A percentile compares a stretch with the other conserved stretches of the same genome.
phyloP scores from a whole-genome alignment of 495 filamentous ascomycete genomes.

The Penicillium robsamsonii region DNA sequence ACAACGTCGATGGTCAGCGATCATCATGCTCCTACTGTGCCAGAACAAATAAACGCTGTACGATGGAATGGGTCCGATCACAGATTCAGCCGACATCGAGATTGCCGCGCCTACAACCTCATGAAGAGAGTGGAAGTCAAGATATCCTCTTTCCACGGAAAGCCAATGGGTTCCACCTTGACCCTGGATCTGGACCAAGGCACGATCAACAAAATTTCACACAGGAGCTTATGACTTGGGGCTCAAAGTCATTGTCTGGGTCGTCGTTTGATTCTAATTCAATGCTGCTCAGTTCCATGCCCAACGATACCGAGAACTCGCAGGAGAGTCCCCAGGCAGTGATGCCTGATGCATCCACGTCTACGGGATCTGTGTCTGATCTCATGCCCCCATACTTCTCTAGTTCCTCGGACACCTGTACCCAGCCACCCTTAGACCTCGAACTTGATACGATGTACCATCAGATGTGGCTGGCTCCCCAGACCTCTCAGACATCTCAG shows the following conservation, averaged over 20 bases:
- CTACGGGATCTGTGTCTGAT: neutral
- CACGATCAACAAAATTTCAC: neutral
- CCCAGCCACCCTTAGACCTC: neutral
- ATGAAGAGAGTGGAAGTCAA: neutral
- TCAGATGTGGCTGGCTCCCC: neutral
- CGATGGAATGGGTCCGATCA: slow-evolving; percentile 27
- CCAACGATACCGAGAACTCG: neutral
- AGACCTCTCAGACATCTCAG: neutral
- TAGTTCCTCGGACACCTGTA: neutral
- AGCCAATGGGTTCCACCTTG: neutral
- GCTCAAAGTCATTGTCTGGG: neutral
- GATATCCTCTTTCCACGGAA: neutral
- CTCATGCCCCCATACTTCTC: neutral
- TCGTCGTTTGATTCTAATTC: neutral
- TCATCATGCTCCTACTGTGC: slow-evolving; percentile 29
- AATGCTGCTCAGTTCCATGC: neutral
- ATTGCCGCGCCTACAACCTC: neutral
- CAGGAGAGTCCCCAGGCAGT: neutral
- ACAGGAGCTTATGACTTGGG: neutral
- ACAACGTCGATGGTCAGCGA: neutral
- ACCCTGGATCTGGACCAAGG: neutral
- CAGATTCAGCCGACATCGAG: slow-evolving; percentile 6
- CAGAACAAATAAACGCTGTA: slow-evolving; percentile 33
- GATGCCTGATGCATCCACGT: neutral
- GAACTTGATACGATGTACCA: slow-evolving; percentile 3